A percentile compares a stretch with the other conserved stretches of the same genome.
These are phyloP conservation scores for Aspergillus sp. DNA, from an alignment of 2,329 filamentous ascomycete species.

Conservation along the genomic window DNA sequence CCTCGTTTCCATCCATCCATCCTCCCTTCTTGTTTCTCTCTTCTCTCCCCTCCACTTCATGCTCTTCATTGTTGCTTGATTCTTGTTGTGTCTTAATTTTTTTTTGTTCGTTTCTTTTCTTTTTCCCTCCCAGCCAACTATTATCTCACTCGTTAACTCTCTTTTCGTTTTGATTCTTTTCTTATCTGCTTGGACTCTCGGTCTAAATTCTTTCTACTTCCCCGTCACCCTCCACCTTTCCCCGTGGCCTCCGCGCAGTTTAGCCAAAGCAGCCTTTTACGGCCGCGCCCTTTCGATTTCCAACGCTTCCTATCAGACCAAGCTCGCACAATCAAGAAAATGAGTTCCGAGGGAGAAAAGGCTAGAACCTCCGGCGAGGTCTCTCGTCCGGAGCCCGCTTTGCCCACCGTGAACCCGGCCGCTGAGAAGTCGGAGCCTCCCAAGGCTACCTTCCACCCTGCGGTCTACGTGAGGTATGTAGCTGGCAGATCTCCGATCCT, in stretches of 20 bases:
- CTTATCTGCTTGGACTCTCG: slow-evolving; percentile 11
- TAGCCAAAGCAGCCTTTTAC: slow-evolving; percentile 40
- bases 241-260: slow-evolving; percentile 47
- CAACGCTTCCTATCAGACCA: slow-evolving; percentile 47
- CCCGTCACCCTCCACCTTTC: slow-evolving; percentile 21
- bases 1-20: slow-evolving; percentile 4
- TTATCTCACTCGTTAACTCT: slow-evolving; percentile 27
- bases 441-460: slow-evolving; percentile 69
- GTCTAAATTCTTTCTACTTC: slow-evolving; percentile 14
- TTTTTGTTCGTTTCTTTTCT: slow-evolving; percentile 9
- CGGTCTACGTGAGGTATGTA: slow-evolving; percentile 74
- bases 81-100: slow-evolving; percentile 5
- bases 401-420: slow-evolving; percentile 79
- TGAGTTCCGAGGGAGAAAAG: slow-evolving; percentile 74
- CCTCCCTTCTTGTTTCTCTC: slow-evolving; percentile 2
- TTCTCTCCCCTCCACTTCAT: slow-evolving; percentile 2
- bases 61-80: slow-evolving; percentile 6
- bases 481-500: neutral
- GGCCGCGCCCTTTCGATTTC: slow-evolving; percentile 50
- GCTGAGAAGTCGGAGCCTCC: slow-evolving; percentile 68
- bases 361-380: slow-evolving; percentile 76
- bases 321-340: slow-evolving; percentile 40
- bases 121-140: slow-evolving; percentile 22
- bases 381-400: slow-evolving; percentile 48
- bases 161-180: slow-evolving; percentile 14